Evolutionary conservation across 495 filamentous ascomycete species (phyloP), one percentile per base, ranked within the genome.

Genomic region (Neurospora terricola): DNA sequence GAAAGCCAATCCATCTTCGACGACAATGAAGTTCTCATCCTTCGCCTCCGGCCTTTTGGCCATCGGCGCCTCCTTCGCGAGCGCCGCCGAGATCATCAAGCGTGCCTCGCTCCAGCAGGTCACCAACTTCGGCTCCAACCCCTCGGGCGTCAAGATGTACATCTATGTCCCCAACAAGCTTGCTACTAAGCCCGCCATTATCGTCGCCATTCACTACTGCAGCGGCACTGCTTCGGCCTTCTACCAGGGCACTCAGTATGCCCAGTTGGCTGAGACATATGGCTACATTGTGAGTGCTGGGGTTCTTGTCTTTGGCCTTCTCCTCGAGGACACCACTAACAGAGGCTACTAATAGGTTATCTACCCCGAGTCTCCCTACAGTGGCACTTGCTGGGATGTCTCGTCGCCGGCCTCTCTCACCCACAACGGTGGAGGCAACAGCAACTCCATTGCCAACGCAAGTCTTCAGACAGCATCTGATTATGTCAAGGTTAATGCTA

Each of bases 241-340:
- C 78, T 89, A 85, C 79, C 76, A 70, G 3, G 81, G 80, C 62
- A 84, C 84, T 0, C 84, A 84, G 9, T 88, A 86, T 71, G 85
- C 84, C 10, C 72, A 76, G 0, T 80, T 84, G 12, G 85, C 87
- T 18, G 88, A 89, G 48, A 69, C 77, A 23, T 81, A 88, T 71
- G 87, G 87, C 54, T 90, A 87, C 77, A 86, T 88, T 42, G 83
- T 88, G 11, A 39, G 38, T 37, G 5, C 72, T 39, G 5, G 78
- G 73, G 6, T 73, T 75, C 83, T 84, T 27, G 83, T 83, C 6
- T 85, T 75, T 73, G 39, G 37, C 72, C 21, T 94, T 91, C 75
- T 98, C 94, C 78, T 99, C 96, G 6, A 98, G 81, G 18, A 98
- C 82, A 10, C 91, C 90, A 36, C 54, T 66, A 18, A 66, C 70